Percentiles rank a stretch among this genome's conserved stretches.
phyloP scores from a whole-genome alignment of 176 grass and related monocot genomes.

The Typha latifolia region DNA sequence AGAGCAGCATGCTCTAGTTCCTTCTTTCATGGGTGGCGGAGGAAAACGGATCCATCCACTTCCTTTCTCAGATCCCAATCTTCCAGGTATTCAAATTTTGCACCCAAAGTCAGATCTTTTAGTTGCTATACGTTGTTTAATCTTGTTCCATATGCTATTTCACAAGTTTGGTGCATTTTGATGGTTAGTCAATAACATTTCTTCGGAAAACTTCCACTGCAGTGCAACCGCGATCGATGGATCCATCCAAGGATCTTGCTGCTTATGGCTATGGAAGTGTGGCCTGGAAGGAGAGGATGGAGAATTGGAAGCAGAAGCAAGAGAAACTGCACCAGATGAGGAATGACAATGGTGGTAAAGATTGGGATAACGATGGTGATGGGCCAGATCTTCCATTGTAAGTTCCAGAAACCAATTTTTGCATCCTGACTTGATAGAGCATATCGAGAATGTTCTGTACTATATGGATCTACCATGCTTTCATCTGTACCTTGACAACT shows the following conservation, averaged over 20 bases:
- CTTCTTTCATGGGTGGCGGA: slow-evolving; percentile 67
- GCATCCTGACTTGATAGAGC: background rate
- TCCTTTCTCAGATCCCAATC: slow-evolving; percentile 60
- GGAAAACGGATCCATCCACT: slow-evolving; percentile 87
- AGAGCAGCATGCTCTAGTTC: slow-evolving; percentile 90
- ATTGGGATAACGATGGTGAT: slow-evolving; percentile 54
- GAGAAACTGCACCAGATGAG: slow-evolving; percentile 43
- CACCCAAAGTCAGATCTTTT: background rate
- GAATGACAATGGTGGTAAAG: slow-evolving; percentile 42
- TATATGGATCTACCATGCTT: too few species aligned
- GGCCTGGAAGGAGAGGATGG: slow-evolving; percentile 81
- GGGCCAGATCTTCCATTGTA: slow-evolving; percentile 79
- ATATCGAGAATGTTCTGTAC: too few species aligned
- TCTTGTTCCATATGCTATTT: too few species aligned
- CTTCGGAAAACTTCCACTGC: slow-evolving; percentile 1
- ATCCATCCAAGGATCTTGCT: slow-evolving; percentile 85
- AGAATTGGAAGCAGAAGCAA: slow-evolving; percentile 88
- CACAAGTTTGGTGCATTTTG: too few species aligned
- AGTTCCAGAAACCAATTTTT: background rate
- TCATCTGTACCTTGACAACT: background rate
- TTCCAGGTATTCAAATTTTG: slow-evolving; percentile 34
- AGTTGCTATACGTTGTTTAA: background rate
- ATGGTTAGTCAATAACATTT: background rate
- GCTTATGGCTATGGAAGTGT: slow-evolving; percentile 91
- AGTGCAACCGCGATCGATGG: slow-evolving; percentile 96